phyloP scores from a whole-genome alignment of 2,329 filamentous ascomycete genomes.

The Arthrinium phaeospermum region DNA sequence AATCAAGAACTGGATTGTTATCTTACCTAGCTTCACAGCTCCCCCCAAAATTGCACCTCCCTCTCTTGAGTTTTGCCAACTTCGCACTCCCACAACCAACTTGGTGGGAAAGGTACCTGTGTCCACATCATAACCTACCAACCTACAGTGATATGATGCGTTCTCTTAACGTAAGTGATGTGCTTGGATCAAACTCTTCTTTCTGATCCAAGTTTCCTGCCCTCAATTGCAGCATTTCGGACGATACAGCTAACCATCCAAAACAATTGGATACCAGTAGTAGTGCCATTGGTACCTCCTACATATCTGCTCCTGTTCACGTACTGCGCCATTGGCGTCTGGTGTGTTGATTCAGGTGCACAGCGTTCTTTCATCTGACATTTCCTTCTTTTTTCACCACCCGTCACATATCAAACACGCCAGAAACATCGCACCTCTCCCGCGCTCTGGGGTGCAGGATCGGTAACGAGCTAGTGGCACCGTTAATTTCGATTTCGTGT shows the following conservation, averaged over 20 bases:
- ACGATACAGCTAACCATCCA: background rate
- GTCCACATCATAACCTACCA: background rate
- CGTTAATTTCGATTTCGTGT: conserved; percentile 28
- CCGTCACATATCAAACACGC: conserved; percentile 22
- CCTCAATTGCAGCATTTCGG: background rate
- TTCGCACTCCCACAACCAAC: background rate
- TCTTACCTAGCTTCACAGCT: background rate
- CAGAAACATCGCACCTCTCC: conserved; percentile 21
- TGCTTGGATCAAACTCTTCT: background rate
- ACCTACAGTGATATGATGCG: background rate
- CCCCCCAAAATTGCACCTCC: background rate
- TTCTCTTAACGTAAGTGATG: background rate
- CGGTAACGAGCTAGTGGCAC: conserved; percentile 23
- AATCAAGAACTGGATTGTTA: background rate
- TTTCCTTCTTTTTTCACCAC: background rate
- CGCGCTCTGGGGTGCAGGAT: conserved; percentile 13
- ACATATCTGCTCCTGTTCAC: background rate
- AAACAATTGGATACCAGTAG: background rate
- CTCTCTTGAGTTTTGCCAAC: background rate
- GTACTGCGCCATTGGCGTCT: background rate
- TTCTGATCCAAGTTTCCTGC: background rate
- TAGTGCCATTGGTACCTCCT: background rate
- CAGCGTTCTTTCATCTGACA: background rate
- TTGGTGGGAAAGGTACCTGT: background rate
- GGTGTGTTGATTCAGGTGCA: background rate